Percentiles rank a stretch among this genome's conserved stretches.
Conservation (phyloP, 2,329 filamentous ascomycete species). For the Tolypocladium paradoxum region DNA sequence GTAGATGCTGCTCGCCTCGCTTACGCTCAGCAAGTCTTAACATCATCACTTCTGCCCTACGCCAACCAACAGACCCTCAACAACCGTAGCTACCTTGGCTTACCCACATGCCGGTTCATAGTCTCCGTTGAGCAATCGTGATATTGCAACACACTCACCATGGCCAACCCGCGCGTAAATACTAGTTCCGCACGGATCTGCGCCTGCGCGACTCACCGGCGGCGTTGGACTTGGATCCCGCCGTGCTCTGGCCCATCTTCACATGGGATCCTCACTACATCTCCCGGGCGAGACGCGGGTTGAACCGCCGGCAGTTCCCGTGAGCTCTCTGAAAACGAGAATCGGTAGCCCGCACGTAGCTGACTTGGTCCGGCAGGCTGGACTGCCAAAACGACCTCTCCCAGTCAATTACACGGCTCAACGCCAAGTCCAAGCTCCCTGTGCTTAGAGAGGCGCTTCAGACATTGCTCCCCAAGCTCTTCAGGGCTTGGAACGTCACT, state of each 20-base stretch:
- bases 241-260: constrained; percentile 63
- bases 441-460: constrained; percentile 63
- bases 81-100: not conserved
- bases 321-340: constrained; percentile 18
- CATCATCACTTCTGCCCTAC: not conserved
- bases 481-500: constrained; percentile 62
- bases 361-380: constrained; percentile 31
- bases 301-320: constrained; percentile 67
- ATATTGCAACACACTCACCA: constrained; percentile 5
- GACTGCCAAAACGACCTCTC: constrained; percentile 67
- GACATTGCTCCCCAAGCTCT: constrained; percentile 60
- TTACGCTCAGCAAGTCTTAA: not conserved
- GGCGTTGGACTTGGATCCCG: constrained; percentile 58
- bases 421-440: constrained; percentile 59
- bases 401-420: constrained; percentile 54
- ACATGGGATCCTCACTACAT: constrained; percentile 77
- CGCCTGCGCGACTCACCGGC: constrained; percentile 69
- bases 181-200: constrained; percentile 72
- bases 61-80: not conserved
- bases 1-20: not conserved
- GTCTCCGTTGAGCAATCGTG: not conserved
- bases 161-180: constrained; percentile 44
- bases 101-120: not conserved
- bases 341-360: not conserved
- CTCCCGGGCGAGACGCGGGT: constrained; percentile 56